A percentile compares a stretch with the other conserved stretches of the same genome.
Conservation (phyloP, 2,329 filamentous ascomycete species). For the Alternaria triticimaculans region DNA sequence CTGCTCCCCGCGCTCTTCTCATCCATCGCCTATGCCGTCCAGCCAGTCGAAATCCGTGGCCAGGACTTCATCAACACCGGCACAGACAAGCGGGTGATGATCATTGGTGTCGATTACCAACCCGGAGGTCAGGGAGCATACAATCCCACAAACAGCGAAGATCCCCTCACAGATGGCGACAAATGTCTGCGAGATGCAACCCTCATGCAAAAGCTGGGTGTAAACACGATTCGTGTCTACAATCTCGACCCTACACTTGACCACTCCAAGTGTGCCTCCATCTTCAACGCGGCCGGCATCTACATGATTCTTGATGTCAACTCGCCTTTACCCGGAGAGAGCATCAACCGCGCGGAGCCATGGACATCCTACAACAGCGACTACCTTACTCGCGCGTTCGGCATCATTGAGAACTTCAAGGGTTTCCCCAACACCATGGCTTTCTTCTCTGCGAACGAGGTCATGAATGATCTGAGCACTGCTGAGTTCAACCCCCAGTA, state of each 20-base stretch:
- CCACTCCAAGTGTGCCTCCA: conserved; percentile 67
- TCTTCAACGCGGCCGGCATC: conserved; percentile 71
- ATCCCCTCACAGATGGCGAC: conserved; percentile 64
- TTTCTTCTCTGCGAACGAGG: conserved; percentile 73
- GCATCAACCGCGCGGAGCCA: conserved; percentile 63
- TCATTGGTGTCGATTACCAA: conserved; percentile 67
- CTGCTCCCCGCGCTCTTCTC: conserved; percentile 43
- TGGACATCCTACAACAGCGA: conserved; percentile 61
- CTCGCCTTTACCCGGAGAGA: conserved; percentile 63
- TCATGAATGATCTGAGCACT: conserved; percentile 67
- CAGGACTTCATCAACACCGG: conserved; percentile 67
- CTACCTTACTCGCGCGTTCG: conserved; percentile 66
- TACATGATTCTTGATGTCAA: conserved; percentile 73
- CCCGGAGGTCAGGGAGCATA: conserved; percentile 67
- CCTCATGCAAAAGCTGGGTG: conserved; percentile 67
- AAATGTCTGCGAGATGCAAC: conserved; percentile 68
- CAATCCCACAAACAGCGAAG: conserved; percentile 55
- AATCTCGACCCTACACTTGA: conserved; percentile 66
- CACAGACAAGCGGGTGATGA: conserved; percentile 65
- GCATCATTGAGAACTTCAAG: conserved; percentile 71
- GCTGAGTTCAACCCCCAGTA: conserved; percentile 62
- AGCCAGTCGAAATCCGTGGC: conserved; percentile 63
- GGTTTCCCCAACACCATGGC: conserved; percentile 69
- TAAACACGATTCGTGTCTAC: conserved; percentile 70
- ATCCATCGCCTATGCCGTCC: conserved; percentile 59